phyloP scores from a whole-genome alignment of 768 basidiomycete species.

The Boletus huronensis region DNA sequence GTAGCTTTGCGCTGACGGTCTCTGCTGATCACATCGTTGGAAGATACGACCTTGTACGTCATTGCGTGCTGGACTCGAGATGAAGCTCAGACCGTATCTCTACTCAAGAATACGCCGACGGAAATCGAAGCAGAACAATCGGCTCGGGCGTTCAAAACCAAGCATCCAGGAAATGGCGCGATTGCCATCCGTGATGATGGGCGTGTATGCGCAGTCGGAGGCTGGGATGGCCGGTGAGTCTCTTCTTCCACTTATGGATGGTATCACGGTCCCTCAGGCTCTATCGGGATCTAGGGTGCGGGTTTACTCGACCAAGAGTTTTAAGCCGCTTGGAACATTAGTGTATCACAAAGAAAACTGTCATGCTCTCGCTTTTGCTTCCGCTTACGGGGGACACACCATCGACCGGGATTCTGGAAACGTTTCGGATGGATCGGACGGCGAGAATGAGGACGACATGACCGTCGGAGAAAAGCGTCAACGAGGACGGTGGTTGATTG shows the following conservation, averaged over 20 bases:
- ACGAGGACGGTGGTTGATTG: constrained; percentile 59
- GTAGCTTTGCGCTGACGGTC: constrained; percentile 66
- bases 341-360: constrained; percentile 77
- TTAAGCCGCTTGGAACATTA: constrained; percentile 83
- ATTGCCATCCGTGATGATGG: constrained; percentile 76
- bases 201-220: constrained; percentile 79
- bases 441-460: constrained; percentile 47
- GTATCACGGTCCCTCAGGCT: not conserved
- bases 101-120: constrained; percentile 4
- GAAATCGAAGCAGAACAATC: constrained; percentile 19
- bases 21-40: constrained; percentile 82
- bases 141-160: constrained; percentile 50
- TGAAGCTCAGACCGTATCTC: not conserved
- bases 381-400: constrained; percentile 11
- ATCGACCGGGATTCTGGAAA: not conserved
- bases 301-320: constrained; percentile 73
- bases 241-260: not conserved
- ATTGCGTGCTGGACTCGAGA: not conserved
- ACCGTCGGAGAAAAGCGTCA: constrained; percentile 40
- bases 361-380: constrained; percentile 72
- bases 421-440: constrained; percentile 16
- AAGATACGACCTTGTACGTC: constrained; percentile 54
- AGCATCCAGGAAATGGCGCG: constrained; percentile 74
- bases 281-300: constrained; percentile 52
- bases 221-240: constrained; percentile 91